These are phyloP conservation scores for Stagonosporopsis vannaccii DNA, from an alignment of 2,329 filamentous ascomycete species.

Conservation along the genomic window DNA sequence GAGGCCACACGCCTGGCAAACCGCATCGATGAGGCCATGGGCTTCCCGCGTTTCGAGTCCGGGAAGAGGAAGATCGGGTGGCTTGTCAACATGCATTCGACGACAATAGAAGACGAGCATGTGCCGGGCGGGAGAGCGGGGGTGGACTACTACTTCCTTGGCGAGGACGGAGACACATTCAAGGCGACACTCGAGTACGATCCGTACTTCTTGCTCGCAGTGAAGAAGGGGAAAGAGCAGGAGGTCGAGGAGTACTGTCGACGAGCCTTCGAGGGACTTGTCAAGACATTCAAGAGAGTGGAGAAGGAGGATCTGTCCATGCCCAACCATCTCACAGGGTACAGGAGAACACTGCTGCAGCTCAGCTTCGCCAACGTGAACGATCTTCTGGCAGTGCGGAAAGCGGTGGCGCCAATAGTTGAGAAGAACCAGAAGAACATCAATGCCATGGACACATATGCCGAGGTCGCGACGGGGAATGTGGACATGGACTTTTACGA, in stretches of 20 bases:
- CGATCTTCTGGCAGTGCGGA: slow-evolving; percentile 84
- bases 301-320: slow-evolving; percentile 94
- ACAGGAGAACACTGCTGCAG: slow-evolving; percentile 86
- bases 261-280: slow-evolving; percentile 79
- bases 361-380: slow-evolving; percentile 86
- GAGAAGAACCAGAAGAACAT: slow-evolving; percentile 97
- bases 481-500: slow-evolving; percentile 96
- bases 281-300: slow-evolving; percentile 78
- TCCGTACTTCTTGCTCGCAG: slow-evolving; percentile 92
- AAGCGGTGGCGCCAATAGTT: slow-evolving; percentile 85
- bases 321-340: slow-evolving; percentile 95
- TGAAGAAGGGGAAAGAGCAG: slow-evolving; percentile 83
- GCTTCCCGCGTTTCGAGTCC: slow-evolving; percentile 89
- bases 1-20: slow-evolving; percentile 85
- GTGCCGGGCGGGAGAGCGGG: slow-evolving; percentile 84
- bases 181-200: slow-evolving; percentile 97
- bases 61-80: slow-evolving; percentile 87
- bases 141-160: slow-evolving; percentile 95
- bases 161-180: slow-evolving; percentile 79
- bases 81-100: slow-evolving; percentile 95
- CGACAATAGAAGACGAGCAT: slow-evolving; percentile 82
- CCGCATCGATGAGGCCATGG: slow-evolving; percentile 92
- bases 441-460: slow-evolving; percentile 97
- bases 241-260: slow-evolving; percentile 96
- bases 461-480: slow-evolving; percentile 85